Evolutionary conservation across 169 alveolate genomes (phyloP).

Genomic region (Toxoplasma gondii): DNA sequence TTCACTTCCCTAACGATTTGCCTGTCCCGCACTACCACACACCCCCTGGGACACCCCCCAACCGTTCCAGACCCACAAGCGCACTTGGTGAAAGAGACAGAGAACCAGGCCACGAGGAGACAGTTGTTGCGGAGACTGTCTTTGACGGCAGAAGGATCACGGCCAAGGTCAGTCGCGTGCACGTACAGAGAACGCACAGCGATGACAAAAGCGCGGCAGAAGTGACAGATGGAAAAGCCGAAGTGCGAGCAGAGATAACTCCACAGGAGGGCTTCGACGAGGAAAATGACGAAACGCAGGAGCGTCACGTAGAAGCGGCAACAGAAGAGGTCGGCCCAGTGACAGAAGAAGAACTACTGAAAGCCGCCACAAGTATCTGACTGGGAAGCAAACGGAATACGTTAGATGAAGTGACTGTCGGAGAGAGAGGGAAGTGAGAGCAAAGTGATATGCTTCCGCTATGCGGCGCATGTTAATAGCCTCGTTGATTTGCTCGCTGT

Average conservation of each 20-base stretch:
- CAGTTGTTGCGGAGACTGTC: background rate
- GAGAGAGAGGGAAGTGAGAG: too few species aligned
- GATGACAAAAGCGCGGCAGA: background rate
- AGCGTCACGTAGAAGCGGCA: background rate
- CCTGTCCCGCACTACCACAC: background rate
- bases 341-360: background rate
- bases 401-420: background rate
- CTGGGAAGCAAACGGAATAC: background rate
- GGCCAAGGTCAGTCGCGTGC: background rate
- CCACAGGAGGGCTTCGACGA: background rate
- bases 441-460: too few species aligned
- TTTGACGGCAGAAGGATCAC: background rate
- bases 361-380: background rate
- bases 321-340: background rate
- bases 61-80: background rate
- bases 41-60: constrained; percentile 10
- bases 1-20: background rate
- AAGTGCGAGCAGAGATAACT: background rate
- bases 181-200: background rate
- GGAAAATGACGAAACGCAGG: background rate
- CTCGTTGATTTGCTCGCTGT: too few species aligned
- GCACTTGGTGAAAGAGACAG: background rate
- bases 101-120: too few species aligned
- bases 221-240: background rate
- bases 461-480: too few species aligned